Base-by-base conservation (phyloP, 2,329 filamentous ascomycete species). In the Aspergillus intermedius region DNA sequence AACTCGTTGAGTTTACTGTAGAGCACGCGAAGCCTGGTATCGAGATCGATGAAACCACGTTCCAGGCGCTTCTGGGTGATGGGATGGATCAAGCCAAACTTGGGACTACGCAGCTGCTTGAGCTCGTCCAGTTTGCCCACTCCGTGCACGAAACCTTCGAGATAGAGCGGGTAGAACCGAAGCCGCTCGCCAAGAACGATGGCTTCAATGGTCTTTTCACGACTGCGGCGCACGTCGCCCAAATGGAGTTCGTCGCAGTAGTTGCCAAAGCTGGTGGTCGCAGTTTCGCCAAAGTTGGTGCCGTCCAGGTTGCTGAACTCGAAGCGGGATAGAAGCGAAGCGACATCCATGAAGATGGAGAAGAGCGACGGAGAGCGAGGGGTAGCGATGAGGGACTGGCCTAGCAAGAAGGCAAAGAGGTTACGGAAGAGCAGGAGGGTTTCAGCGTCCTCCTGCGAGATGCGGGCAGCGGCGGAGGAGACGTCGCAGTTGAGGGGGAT, bases 121-220 rank as follows among this genome's bases (percentile, higher is more conserved):
- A 89, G 77, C 17, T 87, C 80, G 50, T 91, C 76, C 54, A 79
- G 88, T 68, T 93, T 94, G 44, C 91, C 93, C 8, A 88, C 89
- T 0, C 85, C 89, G 66, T 97, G 93, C 4, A 90, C 83, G 61
- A 96, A 97, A 0, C 88, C 89, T 67, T 96, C 90, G 50, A 88
- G 88, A 70, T 95, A 97, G 2, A 98, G 77, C 6, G 84, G 78
- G 60, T 85, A 81, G 43, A 81, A 95, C 49, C 84, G 84, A 83
- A 97, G 87, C 34, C 81, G 81, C 70, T 98, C 91, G 48, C 88
- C 91, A 9, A 98, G 75, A n/a, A 97, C 79, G 42, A 97, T 78
- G 0, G 85, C 87, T 68, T 97, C 89, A 21, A 97, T 77, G 0
- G 88, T 95, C 76, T 93, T 94, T 63, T 95, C 89, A 22, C 86